A percentile compares a stretch with the other conserved stretches of the same genome.
phyloP scores from a whole-genome alignment of 2,329 filamentous ascomycete species.

The Aspergillus chevalieri region DNA sequence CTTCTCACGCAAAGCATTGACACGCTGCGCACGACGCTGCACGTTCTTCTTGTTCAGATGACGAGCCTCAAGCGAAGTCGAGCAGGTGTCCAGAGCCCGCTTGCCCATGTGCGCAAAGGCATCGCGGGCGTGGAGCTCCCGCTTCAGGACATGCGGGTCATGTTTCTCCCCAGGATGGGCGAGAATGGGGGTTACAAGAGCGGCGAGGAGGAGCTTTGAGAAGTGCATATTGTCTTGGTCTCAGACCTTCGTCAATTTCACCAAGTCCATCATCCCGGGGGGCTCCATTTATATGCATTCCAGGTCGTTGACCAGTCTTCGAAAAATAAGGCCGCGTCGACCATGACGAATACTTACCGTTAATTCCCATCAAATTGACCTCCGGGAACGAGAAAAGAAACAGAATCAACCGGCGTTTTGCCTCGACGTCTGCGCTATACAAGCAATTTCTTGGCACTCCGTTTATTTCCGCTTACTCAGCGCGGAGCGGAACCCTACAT shows the following conservation, averaged over 20 bases:
- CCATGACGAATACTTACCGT: not conserved
- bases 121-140: conserved; percentile 23
- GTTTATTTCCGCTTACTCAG: not conserved
- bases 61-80: conserved; percentile 16
- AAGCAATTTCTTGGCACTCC: not conserved
- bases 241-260: not conserved
- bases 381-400: not conserved
- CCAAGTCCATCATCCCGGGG: too few species aligned
- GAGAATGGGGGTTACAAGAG: conserved; percentile 22
- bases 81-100: conserved; percentile 19
- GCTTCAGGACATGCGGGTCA: conserved; percentile 21
- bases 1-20: conserved; percentile 20
- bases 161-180: conserved; percentile 29
- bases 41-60: conserved; percentile 22
- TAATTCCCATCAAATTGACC: not conserved
- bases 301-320: not conserved
- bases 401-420: not conserved
- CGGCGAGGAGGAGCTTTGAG: conserved; percentile 24
- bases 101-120: conserved; percentile 18
- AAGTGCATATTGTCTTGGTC: conserved; percentile 16
- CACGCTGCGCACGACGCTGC: conserved; percentile 21
- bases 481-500: not conserved
- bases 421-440: not conserved
- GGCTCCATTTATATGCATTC: not conserved
- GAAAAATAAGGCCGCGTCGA: not conserved